Base-by-base conservation (phyloP, 176 grass and related monocot species). In the Eremochloa ophiuroides region DNA sequence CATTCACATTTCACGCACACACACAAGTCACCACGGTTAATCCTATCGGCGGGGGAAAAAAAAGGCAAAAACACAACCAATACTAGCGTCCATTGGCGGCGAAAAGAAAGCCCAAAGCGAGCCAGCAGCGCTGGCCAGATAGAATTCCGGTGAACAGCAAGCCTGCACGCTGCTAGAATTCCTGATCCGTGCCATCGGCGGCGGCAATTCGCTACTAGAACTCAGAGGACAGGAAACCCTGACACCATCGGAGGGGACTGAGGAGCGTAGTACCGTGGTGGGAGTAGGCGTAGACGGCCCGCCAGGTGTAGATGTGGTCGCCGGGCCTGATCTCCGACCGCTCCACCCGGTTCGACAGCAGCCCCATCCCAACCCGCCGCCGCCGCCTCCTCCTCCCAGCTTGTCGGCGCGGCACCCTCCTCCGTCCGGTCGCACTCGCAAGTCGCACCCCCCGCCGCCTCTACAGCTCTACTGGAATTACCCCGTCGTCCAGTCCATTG, bases 221-320 rank as follows among this genome's bases (percentile, higher is more conserved):
- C 44, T 20, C 25, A 22, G 26, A 17, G 27, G 31, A 42, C 16
- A 0, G 27, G 69, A 47, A 48, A 1, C 42, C 1, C 26, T 27
- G 8, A 22, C 70, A 18, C 17, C 60, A 6, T 8, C 42, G 42
- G 8, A 17, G 20, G 35, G 60, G 9, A 2, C 13, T 5, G 31
- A 27, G 47, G 37, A 22, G 46, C 47, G 59, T 94, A n/a, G 34
- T 35, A 99, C 96, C 96, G 31, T 99, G 96, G 68, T 99, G 96
- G 29, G 96, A 91, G 87, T 99, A 99, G 77, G 93, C 88, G 76
- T 93, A 95, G 65, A 93, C 91, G 6, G 96, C 85, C 79, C 93
- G 83, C 96, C 93, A 95, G 1, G 93, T 90, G 76, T 99, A 99
- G 87, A 99, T 85, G 87, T 99, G 96, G 70, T 99, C 96, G 58